Percentiles rank a stretch among this genome's conserved stretches.
phyloP scores from a whole-genome alignment of 2,329 filamentous ascomycete genomes.

The Ustilaginoidea virens region DNA sequence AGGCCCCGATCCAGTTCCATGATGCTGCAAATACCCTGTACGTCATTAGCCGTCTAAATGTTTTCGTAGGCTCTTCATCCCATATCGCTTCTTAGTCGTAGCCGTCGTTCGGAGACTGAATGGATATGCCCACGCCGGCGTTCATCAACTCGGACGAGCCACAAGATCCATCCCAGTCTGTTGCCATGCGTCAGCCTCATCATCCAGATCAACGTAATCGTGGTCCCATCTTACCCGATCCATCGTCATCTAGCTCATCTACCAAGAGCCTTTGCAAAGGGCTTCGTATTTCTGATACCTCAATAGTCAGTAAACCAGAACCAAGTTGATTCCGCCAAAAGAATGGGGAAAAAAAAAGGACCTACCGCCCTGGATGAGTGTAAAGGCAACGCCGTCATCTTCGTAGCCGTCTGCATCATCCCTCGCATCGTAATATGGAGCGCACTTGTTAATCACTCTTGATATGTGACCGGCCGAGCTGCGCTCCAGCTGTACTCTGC shows the following conservation, averaged over 20 bases:
- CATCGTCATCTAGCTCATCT: conserved; percentile 43
- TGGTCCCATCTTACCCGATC: conserved; percentile 31
- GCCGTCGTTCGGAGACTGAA: conserved; percentile 25
- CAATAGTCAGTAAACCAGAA: conserved; percentile 4
- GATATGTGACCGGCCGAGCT: conserved; percentile 27
- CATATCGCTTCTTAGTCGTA: conserved; percentile 15
- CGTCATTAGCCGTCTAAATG: too few relatives aligned
- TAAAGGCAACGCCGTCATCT: conserved; percentile 12
- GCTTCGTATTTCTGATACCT: conserved; percentile 23
- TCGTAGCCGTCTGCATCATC: conserved; percentile 16
- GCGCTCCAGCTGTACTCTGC: conserved; percentile 23
- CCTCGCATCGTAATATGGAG: conserved; percentile 21
- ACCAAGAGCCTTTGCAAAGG: conserved; percentile 38
- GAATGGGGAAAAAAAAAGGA: conserved; percentile 1
- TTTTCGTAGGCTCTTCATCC: not conserved
- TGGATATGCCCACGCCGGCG: conserved; percentile 29
- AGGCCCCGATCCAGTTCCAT: too few relatives aligned
- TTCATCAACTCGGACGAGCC: conserved; percentile 40
- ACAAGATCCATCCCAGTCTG: conserved; percentile 40
- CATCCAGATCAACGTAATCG: not conserved
- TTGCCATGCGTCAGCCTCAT: conserved; percentile 8
- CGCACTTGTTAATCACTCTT: conserved; percentile 26
- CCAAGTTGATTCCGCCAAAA: too few relatives aligned
- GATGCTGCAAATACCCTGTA: too few relatives aligned
- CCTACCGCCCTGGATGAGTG: conserved; percentile 13